phyloP scores from a whole-genome alignment of 2,329 filamentous ascomycete genomes.

The Zalaria obscura region DNA sequence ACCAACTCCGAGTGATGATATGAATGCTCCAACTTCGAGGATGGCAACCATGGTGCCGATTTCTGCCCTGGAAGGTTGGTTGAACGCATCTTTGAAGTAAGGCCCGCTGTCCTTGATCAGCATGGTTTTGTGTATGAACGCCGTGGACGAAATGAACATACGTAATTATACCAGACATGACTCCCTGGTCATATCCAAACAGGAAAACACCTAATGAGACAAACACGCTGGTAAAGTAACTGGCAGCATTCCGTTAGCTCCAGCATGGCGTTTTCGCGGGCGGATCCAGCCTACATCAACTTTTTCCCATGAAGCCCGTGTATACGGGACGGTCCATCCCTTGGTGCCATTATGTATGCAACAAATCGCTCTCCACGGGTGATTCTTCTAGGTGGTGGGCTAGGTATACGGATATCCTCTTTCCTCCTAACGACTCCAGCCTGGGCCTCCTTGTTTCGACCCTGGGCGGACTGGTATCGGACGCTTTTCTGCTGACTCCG shows the following conservation, averaged over 20 bases:
- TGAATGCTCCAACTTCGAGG: conserved; percentile 82
- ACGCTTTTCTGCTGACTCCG: conserved; percentile 46
- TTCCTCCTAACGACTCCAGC: conserved; percentile 36
- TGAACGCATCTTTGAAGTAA: conserved; percentile 84
- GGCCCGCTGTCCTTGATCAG: conserved; percentile 46
- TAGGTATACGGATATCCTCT: conserved; percentile 73
- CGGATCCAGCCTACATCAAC: conserved; percentile 51
- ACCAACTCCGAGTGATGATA: conserved; percentile 76
- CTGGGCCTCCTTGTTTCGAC: background rate
- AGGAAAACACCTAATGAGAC: conserved; percentile 76
- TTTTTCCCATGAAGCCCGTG: conserved; percentile 93
- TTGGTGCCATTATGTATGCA: conserved; percentile 71
- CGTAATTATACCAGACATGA: conserved; percentile 69
- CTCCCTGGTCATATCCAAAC: conserved; percentile 81
- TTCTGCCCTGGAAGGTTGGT: conserved; percentile 72
- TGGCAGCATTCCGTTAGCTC: conserved; percentile 21
- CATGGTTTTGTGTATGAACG: background rate
- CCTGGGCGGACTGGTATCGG: conserved; percentile 43
- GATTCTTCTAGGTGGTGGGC: conserved; percentile 48
- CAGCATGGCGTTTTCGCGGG: conserved; percentile 19
- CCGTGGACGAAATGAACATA: too few relatives aligned
- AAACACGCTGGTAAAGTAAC: conserved; percentile 89
- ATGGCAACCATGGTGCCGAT: conserved; percentile 98
- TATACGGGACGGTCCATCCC: conserved; percentile 54
- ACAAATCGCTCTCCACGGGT: conserved; percentile 55